These are phyloP conservation scores for Colletotrichum euphorbiae DNA, from an alignment of 2,329 filamentous ascomycete genomes.

Conservation along the genomic window DNA sequence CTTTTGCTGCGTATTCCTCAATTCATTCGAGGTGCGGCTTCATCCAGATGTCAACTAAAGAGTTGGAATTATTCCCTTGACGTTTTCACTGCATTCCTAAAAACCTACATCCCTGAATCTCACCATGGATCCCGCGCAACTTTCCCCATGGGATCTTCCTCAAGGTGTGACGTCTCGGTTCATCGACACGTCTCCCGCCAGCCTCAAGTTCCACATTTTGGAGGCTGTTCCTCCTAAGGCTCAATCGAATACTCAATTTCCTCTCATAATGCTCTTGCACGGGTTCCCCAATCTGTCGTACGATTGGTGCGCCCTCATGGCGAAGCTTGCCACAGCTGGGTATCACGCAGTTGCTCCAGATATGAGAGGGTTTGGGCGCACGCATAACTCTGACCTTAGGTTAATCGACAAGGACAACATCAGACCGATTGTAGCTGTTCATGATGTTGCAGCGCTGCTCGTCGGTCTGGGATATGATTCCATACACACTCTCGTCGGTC, in stretches of 20 bases:
- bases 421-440: conserved; percentile 63
- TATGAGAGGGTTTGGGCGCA: conserved; percentile 76
- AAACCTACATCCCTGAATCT: no score
- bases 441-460: conserved; percentile 71
- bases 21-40: no score
- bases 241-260: conserved; percentile 47
- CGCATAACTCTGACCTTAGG: conserved; percentile 44
- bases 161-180: conserved; percentile 65
- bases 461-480: conserved; percentile 69
- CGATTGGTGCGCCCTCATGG: conserved; percentile 75
- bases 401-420: conserved; percentile 57
- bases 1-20: not conserved
- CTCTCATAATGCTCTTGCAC: conserved; percentile 72
- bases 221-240: conserved; percentile 57
- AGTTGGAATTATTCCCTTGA: no score
- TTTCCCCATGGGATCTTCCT: conserved; percentile 54
- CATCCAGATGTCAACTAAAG: no score
- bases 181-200: conserved; percentile 60
- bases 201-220: conserved; percentile 71
- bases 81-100: not conserved
- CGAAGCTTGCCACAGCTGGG: conserved; percentile 66
- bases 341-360: conserved; percentile 76
- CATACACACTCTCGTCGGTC: conserved; percentile 71
- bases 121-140: conserved; percentile 12
- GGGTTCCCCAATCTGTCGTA: conserved; percentile 77